Evolutionary conservation across 192 early-diverging fungal species (phyloP).

Genomic region (Backusella psychrophila): DNA sequence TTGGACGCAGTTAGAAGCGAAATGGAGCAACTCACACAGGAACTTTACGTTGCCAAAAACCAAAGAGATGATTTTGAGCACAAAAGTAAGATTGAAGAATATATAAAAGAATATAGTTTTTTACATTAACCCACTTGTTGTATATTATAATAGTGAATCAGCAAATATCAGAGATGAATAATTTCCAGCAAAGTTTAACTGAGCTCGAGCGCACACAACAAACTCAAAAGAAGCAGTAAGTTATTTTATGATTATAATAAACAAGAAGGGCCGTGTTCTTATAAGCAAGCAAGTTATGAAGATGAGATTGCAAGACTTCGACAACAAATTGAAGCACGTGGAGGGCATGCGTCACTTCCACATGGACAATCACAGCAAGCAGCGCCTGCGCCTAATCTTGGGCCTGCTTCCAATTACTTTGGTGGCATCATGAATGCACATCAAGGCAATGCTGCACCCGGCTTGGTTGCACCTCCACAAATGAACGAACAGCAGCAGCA

Average conservation of each 20-base stretch:
- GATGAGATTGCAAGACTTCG: conserved; percentile 82
- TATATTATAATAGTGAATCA: conserved; percentile 45
- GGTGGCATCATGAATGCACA: conserved; percentile 48
- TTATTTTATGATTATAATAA: not conserved
- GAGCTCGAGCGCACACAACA: conserved; percentile 84
- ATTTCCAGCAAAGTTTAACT: conserved; percentile 70
- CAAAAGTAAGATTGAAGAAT: conserved; percentile 58
- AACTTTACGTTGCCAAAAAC: conserved; percentile 64
- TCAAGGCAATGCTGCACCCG: conserved; percentile 32
- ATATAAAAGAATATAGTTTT: not conserved
- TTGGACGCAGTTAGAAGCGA: conserved; percentile 81
- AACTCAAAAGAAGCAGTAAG: conserved; percentile 74
- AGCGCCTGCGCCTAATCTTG: conserved; percentile 46
- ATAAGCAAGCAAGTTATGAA: conserved; percentile 56
- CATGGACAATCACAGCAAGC: conserved; percentile 7
- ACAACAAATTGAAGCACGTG: conserved; percentile 78
- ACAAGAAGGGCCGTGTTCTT: not conserved
- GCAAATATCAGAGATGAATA: conserved; percentile 80
- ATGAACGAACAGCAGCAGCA: conserved; percentile 41
- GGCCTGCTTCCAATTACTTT: conserved; percentile 60
- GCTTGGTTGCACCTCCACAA: conserved; percentile 51
- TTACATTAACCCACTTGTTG: not conserved
- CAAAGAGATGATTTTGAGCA: conserved; percentile 89
- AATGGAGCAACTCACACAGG: conserved; percentile 76
- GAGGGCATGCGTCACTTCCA: conserved; percentile 55